Conservation (phyloP, 306 rosid species). For the Corylus heterophylla region DNA sequence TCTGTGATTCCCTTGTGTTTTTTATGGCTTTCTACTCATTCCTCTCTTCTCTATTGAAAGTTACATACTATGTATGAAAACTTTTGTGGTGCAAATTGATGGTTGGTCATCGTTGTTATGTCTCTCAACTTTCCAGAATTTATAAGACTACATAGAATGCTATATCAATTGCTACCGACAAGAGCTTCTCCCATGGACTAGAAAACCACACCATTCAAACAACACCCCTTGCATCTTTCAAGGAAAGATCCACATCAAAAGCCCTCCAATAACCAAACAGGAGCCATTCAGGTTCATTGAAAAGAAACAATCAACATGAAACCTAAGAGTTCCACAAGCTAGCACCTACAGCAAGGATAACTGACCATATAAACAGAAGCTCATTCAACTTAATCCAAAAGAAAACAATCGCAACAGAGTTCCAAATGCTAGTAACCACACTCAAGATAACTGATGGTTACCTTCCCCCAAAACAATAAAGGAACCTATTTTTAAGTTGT, state of each 20-base stretch:
- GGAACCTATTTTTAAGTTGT: neutral
- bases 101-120: conserved; percentile 18
- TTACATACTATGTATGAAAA: conserved; percentile 5
- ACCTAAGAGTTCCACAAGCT: neutral
- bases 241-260: neutral
- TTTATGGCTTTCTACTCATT: neutral
- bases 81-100: conserved; percentile 2
- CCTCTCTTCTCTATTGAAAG: neutral
- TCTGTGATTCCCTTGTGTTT: neutral
- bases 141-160: conserved; percentile 2
- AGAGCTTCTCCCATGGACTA: conserved; percentile 1
- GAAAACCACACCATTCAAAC: neutral
- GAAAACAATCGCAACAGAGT: neutral
- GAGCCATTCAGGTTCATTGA: neutral
- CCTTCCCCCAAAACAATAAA: neutral
- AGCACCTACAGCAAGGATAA: neutral
- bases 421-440: neutral
- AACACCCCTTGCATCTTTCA: neutral
- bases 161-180: neutral
- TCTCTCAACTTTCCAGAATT: conserved; percentile 7
- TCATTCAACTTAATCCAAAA: neutral
- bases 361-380: neutral
- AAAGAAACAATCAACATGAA: neutral
- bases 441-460: neutral
- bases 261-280: neutral